A percentile compares a stretch with the other conserved stretches of the same genome.
Evolutionary conservation across 208 protist genomes (phyloP).

Genomic region (Leishmania gerbilli): DNA sequence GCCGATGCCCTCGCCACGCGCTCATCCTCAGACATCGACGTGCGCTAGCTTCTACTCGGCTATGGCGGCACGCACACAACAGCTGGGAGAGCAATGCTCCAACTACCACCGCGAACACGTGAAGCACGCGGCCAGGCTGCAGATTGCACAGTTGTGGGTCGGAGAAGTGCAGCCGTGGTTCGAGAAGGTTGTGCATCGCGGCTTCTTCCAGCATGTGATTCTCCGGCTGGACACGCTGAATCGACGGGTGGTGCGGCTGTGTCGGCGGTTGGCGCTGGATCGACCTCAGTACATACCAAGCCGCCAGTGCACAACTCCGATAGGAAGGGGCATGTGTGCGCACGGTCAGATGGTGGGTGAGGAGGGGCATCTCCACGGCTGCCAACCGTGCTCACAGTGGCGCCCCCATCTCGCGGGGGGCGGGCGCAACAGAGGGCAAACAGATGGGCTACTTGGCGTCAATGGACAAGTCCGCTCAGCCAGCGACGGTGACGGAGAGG

Average conservation of each 20-base stretch:
- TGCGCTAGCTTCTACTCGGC: not conserved
- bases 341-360: not conserved
- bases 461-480: not conserved
- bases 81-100: not conserved
- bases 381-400: not conserved
- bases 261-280: constrained; percentile 22
- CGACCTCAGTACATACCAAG: constrained; percentile 21
- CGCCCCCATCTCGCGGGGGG: not conserved
- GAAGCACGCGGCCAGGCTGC: constrained; percentile 26
- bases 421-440: not conserved
- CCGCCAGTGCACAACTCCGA: not conserved
- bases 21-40: not conserved
- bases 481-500: not conserved
- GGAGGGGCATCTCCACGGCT: not conserved
- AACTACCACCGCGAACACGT: not conserved
- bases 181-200: constrained; percentile 10
- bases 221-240: constrained; percentile 6
- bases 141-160: constrained; percentile 35
- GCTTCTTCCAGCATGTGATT: constrained; percentile 17
- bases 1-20: no score
- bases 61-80: not conserved
- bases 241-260: constrained; percentile 14
- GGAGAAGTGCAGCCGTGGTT: constrained; percentile 41
- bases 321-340: not conserved
- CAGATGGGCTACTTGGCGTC: not conserved